phyloP scores from a whole-genome alignment of 257 asterid genomes.

The Fraxinus excelsior region DNA sequence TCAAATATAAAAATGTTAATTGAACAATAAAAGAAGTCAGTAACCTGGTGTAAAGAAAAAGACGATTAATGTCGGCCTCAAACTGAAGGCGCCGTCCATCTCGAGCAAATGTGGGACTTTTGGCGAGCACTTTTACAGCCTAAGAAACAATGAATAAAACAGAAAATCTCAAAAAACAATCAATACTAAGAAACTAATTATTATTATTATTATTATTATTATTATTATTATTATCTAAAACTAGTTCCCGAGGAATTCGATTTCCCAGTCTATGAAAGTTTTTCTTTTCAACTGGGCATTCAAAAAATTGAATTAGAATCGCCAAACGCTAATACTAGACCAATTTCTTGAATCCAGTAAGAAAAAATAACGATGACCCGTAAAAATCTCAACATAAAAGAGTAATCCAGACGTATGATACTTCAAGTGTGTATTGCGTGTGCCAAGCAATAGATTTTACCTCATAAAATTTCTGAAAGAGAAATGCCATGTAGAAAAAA shows the following conservation, averaged over 20 bases:
- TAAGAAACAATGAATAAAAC: conserved; percentile 25
- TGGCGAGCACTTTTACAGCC: conserved; percentile 91
- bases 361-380: conserved; percentile 2
- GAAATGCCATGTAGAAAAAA: conserved; percentile 44
- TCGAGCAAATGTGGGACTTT: conserved; percentile 75
- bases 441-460: conserved; percentile 22
- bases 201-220: conserved; percentile 1
- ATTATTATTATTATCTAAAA: conserved; percentile 4
- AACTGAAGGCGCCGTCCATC: conserved; percentile 71
- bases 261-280: background rate
- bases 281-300: background rate
- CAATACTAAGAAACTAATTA: background rate
- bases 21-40: conserved; percentile 7
- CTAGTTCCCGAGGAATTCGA: background rate
- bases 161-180: conserved; percentile 11
- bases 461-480: conserved; percentile 57
- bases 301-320: background rate
- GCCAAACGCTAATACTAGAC: conserved; percentile 15
- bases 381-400: background rate
- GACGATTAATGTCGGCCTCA: conserved; percentile 77
- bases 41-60: conserved; percentile 83
- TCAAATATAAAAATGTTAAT: conserved; percentile 5
- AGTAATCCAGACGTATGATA: background rate
- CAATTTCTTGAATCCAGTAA: conserved; percentile 2
- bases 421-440: background rate